A percentile compares a stretch with the other conserved stretches of the same genome.
Evolutionary conservation across 2,329 filamentous ascomycete species (phyloP).

Genomic region (Cercospora zeae-maydis): DNA sequence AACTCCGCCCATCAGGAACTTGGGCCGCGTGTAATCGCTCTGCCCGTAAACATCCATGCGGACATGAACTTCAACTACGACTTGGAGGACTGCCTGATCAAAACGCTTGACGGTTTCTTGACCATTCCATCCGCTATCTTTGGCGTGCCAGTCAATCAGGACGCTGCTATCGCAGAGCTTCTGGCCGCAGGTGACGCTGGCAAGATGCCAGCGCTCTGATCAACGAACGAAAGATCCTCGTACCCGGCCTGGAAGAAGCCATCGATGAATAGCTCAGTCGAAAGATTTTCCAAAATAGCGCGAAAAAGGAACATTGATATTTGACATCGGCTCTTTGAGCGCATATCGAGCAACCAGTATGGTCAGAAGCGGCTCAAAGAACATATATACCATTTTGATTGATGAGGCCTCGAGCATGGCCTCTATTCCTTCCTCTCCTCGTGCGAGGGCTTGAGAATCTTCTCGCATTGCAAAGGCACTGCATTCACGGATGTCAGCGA

Average conservation of each 20-base stretch:
- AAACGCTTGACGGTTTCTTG: neutral
- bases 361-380: neutral
- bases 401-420: neutral
- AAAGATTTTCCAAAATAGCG: neutral
- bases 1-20: neutral
- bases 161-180: neutral
- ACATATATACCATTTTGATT: neutral
- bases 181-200: neutral
- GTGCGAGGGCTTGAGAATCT: neutral
- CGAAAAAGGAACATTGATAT: neutral
- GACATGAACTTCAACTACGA: neutral
- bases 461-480: neutral
- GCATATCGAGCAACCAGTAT: neutral
- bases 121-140: neutral
- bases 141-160: neutral
- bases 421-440: neutral
- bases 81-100: neutral
- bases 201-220: neutral
- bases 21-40: neutral
- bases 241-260: neutral
- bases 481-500: neutral
- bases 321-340: neutral
- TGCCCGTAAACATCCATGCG: neutral
- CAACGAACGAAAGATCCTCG: neutral
- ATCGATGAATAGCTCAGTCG: neutral